phyloP scores from a whole-genome alignment of 129 eudicot species.

The Saussurea involucrata region DNA sequence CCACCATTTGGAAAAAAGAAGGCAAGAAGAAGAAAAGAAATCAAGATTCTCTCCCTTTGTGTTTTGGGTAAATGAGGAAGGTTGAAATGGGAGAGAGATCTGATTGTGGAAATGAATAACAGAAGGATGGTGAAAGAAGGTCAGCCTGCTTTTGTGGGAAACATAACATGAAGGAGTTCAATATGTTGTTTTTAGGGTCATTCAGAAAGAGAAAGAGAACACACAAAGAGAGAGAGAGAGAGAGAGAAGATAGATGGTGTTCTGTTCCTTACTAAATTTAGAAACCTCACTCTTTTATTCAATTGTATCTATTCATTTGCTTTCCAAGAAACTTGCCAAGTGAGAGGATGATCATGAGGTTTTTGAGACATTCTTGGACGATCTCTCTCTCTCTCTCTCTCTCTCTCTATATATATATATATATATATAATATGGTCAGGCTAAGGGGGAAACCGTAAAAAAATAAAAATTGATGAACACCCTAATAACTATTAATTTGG shows the following conservation, averaged over 20 bases:
- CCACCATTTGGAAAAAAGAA: constrained; percentile 1
- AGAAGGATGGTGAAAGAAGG: neutral
- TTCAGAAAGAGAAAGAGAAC: constrained; percentile 10
- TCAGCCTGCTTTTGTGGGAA: constrained; percentile 23
- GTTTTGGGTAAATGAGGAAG: neutral
- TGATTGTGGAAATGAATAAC: constrained; percentile 5
- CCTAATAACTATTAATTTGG: too few species aligned
- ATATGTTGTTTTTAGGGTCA: constrained; percentile 20
- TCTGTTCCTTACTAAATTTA: constrained; percentile 23
- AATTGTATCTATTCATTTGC: neutral
- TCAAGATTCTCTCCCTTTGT: constrained; percentile 1
- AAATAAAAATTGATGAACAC: too few species aligned
- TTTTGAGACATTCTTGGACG: constrained; percentile 19
- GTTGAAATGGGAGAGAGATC: constrained; percentile 12
- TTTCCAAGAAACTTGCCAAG: constrained; percentile 6
- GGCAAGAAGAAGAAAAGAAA: neutral
- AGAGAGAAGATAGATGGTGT: neutral
- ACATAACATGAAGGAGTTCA: constrained; percentile 12
- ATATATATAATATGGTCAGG: too few species aligned
- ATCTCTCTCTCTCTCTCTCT: too few species aligned
- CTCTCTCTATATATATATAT: too few species aligned
- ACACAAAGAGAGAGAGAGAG: neutral
- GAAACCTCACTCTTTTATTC: constrained; percentile 21
- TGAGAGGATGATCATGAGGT: constrained; percentile 14
- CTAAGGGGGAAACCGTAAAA: too few species aligned